Evolutionary conservation across 2,329 filamentous ascomycete species (phyloP), one percentile per base, ranked within the genome.

Genomic region (Talaromyces piceae): DNA sequence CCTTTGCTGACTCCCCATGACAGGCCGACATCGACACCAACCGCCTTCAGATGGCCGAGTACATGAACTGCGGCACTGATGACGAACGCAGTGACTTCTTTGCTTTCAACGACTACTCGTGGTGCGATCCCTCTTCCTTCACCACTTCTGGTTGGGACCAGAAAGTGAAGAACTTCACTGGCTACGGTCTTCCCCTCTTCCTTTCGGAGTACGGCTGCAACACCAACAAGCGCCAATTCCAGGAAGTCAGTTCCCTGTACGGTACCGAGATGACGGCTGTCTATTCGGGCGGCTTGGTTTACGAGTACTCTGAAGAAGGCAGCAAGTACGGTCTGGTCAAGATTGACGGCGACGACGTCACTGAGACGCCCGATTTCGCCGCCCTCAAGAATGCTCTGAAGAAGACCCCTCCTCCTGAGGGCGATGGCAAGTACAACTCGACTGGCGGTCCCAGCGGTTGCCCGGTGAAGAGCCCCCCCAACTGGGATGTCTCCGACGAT

Each of bases 271-370:
- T 97, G 91, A 90, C 86, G 6, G 61, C 70, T 16, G 90, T 96
- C 62, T 97, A 95, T 80, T 96, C 91, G 37, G 93, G 93, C 63
- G 93, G 93, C 68, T 81, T 98, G 33, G 87, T 96, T 69, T 98
- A 96, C 74, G 91, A 97, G 73, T 98, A 95, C 77, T 84, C 87
- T 8, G 87, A 94, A 72, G 89, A 94, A 71, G 77, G 78, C 55
- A 88, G 84, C 73, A 77, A 84, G 43, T 97, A 83, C 70, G 91
- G 91, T 57, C 84, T 95, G 53, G 89, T 91, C 65, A 72, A 80
- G 52, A 75, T 93, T 63, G 64, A 69, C 44, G 79, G 77, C 56
- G 61, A 69, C 65, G 70, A 69, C 25, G 78, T 87, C 27, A 73
- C 72, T 27, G 79, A 85, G 57, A 71, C 77, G 28, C 56, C 69